Conservation (phyloP, 257 asterid genomes). For the Jacaranda copaia region DNA sequence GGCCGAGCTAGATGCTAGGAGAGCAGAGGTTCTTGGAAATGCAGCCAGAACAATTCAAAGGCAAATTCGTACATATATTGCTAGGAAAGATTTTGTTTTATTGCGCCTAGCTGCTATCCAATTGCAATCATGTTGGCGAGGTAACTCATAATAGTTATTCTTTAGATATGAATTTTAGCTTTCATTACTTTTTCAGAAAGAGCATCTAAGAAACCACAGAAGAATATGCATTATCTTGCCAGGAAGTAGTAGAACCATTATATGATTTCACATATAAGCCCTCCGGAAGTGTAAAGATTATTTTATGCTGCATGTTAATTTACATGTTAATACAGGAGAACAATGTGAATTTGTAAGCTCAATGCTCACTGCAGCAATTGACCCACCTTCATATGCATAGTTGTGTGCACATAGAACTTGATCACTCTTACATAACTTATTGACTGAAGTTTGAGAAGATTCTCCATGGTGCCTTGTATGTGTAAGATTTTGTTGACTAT, state of each 20-base stretch:
- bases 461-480: slow-evolving; percentile 17
- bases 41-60: slow-evolving; percentile 97
- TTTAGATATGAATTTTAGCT: slow-evolving; percentile 32
- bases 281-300: slow-evolving; percentile 13
- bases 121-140: slow-evolving; percentile 99
- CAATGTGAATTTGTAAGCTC: neutral
- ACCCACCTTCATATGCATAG: neutral
- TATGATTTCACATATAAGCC: slow-evolving; percentile 18
- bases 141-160: slow-evolving; percentile 49
- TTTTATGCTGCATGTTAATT: slow-evolving; percentile 5
- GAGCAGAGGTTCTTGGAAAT: slow-evolving; percentile 98
- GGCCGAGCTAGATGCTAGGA: slow-evolving; percentile 98
- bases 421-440: neutral
- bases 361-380: slow-evolving; percentile 22
- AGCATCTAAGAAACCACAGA: slow-evolving; percentile 17
- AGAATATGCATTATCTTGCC: slow-evolving; percentile 18
- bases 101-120: slow-evolving; percentile 83
- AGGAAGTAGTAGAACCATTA: slow-evolving; percentile 27
- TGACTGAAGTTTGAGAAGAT: slow-evolving; percentile 30
- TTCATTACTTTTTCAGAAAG: slow-evolving; percentile 26
- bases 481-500: slow-evolving; percentile 25
- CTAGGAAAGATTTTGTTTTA: slow-evolving; percentile 82
- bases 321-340: slow-evolving; percentile 27
- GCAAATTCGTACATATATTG: slow-evolving; percentile 89
- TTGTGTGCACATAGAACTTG: slow-evolving; percentile 8